Base-by-base conservation (phyloP, 768 basidiomycete genomes). In the Auricularia auricula-judae region DNA sequence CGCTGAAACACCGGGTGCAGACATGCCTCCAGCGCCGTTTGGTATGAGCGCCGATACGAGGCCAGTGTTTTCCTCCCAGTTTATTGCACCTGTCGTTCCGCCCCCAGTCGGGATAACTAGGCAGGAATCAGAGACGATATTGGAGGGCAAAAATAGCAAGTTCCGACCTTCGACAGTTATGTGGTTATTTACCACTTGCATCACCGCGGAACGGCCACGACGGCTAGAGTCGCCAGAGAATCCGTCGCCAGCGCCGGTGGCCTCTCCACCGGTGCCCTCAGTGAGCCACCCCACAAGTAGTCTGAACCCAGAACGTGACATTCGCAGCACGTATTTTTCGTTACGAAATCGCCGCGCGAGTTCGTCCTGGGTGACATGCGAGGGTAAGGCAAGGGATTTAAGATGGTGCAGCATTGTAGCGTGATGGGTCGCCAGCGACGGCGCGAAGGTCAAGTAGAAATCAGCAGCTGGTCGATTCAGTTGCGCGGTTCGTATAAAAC, bases 241-340 rank as follows among this genome's bases (percentile, higher is more conserved):
- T 0, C 93, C 87, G 62, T 86, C 83, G 7, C 92, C 86, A 65
- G 81, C 78, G 62, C 95, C 95, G 67, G 88, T 73, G n/a, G 87
- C 82, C 73, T 93, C 91, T 64, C 94, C 87, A 65, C 94, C 86
- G 63, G 88, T 80, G 16, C 93, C 94, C 72, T 98, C 95, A 29
- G 93, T 97, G 64, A 98, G 77, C 97, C 97, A 99, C 36, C 96
- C 95, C 2, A 98, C 82, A 7, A 99, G 80, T 35, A 99, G 84
- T 54, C 89, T 84, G 72, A 97, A 96, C 5, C 94, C 91, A 43
- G 94, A 94, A 34, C 91, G 84, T 63, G 90, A 91, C 85, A 98
- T 91, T 51, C 85, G 84, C 62, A 98, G 81, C 39, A 85, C 83
- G 75, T 98, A 99, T 74, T 94, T 93, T 74, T 97, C 93, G 61